Evolutionary conservation across 768 basidiomycete genomes (phyloP).

Genomic region (Royoungia palumana): DNA sequence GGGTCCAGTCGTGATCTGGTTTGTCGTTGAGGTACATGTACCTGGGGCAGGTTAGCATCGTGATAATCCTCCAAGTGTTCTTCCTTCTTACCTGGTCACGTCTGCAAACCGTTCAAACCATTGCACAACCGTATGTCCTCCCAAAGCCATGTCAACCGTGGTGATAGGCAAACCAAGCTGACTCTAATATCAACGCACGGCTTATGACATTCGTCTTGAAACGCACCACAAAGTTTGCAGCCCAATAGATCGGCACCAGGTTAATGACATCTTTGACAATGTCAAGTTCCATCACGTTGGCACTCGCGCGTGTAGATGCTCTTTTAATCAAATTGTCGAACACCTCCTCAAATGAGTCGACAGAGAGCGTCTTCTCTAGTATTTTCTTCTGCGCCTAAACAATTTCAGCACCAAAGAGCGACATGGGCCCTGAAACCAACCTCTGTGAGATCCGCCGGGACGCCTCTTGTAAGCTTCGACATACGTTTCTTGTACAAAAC

Average conservation of each 20-base stretch:
- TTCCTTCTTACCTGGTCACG: constrained; percentile 33
- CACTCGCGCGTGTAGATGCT: constrained; percentile 7
- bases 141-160: constrained; percentile 35
- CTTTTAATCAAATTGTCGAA: constrained; percentile 7
- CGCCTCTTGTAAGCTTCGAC: constrained; percentile 13
- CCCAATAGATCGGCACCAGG: constrained; percentile 57
- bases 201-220: not conserved
- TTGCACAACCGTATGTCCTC: constrained; percentile 37
- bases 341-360: constrained; percentile 9
- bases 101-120: constrained; percentile 51
- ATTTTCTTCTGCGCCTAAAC: constrained; percentile 14
- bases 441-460: constrained; percentile 1
- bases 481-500: constrained; percentile 17
- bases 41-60: constrained; percentile 18
- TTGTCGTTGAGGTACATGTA: constrained; percentile 37
- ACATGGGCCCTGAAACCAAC: constrained; percentile 3
- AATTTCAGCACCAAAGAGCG: not conserved
- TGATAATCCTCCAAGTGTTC: not conserved
- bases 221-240: constrained; percentile 54
- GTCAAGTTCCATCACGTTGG: constrained; percentile 41
- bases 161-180: constrained; percentile 33
- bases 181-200: not conserved
- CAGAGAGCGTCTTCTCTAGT: constrained; percentile 9
- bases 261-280: constrained; percentile 69
- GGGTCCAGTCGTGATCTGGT: constrained; percentile 31